Base-by-base conservation (phyloP, 805 yeast genomes). In the Pichia scutulata region DNA sequence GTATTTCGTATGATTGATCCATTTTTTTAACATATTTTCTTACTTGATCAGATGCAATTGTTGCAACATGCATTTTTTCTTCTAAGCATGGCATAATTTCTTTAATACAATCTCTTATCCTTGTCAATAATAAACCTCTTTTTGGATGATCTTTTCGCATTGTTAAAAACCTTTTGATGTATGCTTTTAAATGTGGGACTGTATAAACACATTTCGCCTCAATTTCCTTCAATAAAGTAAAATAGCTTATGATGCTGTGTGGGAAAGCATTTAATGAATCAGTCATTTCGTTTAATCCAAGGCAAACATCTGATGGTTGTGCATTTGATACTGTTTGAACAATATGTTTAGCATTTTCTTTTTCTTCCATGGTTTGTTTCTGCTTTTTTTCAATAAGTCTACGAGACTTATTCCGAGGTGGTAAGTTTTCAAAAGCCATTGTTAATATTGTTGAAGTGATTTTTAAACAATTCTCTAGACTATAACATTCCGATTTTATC, bases 31-130 rank as follows among this genome's bases (percentile, higher is more conserved):
- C 69, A 60, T 88, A 86, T 52, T 82, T 80, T 28, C 75, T 70
- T 43, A 89, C 75, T 13, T 83, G 76, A 58, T 90, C 97, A 28
- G 87, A 77, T 22, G 97, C 97, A 39, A 88, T 83, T 1, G 92
- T 84, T 5, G 97, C 92, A 41, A 93, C 97, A 65, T 92, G 97
- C 95, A 93, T 89, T 68, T 93, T 93, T 65, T 93, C 97, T 64
- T 92, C 98, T 49, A 92, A 69, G 54, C 96, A 87, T 0, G 98
- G 97, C 72, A 92, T 81, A 50, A 92, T 73, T 51, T 87, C 96
- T 55, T 71, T 73, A 55, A 79, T 70, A 50, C 73, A 69, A 26
- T 72, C 72, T 49, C 75, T 66, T 51, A 79, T 75, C 24, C 64
- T 57, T 25, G 63, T 57, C 53, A 77, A 62, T 8, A 73, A 60